phyloP scores from a whole-genome alignment of 2,329 filamentous ascomycete genomes.

The Mycosphaerella arachidis region DNA sequence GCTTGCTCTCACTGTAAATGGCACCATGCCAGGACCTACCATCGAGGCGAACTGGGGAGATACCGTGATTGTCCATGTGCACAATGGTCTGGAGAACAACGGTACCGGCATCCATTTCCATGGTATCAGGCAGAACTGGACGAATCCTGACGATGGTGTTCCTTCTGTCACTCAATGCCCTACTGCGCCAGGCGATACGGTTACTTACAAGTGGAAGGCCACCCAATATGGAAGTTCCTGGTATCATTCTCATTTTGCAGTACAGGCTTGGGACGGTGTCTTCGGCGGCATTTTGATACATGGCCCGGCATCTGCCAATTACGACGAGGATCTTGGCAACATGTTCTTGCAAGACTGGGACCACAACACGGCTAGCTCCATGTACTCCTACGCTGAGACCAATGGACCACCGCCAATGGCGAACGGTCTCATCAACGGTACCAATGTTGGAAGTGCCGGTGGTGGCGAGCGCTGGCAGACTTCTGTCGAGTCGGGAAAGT shows the following conservation, averaged over 20 bases:
- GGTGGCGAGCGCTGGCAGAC: slow-evolving; percentile 11
- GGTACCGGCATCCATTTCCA: slow-evolving; percentile 56
- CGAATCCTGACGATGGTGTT: slow-evolving; percentile 49
- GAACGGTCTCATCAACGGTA: slow-evolving; percentile 39
- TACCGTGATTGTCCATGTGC: slow-evolving; percentile 24
- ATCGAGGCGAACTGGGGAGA: slow-evolving; percentile 41
- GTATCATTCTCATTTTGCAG: slow-evolving; percentile 56
- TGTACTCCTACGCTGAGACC: slow-evolving; percentile 21
- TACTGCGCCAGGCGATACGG: slow-evolving; percentile 45
- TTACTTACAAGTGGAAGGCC: slow-evolving; percentile 54
- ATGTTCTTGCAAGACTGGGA: slow-evolving; percentile 39
- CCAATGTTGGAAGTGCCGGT: slow-evolving; percentile 8
- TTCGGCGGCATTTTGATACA: slow-evolving; percentile 58
- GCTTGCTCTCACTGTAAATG: slow-evolving; percentile 41
- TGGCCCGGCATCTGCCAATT: slow-evolving; percentile 53
- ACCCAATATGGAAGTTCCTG: slow-evolving; percentile 37
- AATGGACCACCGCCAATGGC: slow-evolving; percentile 38
- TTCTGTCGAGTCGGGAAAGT: slow-evolving; percentile 31
- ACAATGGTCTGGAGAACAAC: slow-evolving; percentile 38
- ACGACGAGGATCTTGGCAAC: slow-evolving; percentile 57
- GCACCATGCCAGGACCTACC: slow-evolving; percentile 44
- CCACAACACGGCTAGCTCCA: slow-evolving; percentile 25
- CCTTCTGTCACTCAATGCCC: slow-evolving; percentile 41
- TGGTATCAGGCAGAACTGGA: slow-evolving; percentile 55
- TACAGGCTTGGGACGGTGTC: slow-evolving; percentile 53